Evolutionary conservation across 1,284 basidiomycete genomes (phyloP), one percentile per base, ranked within the genome.

Genomic region (Apiotrichum porosum): DNA sequence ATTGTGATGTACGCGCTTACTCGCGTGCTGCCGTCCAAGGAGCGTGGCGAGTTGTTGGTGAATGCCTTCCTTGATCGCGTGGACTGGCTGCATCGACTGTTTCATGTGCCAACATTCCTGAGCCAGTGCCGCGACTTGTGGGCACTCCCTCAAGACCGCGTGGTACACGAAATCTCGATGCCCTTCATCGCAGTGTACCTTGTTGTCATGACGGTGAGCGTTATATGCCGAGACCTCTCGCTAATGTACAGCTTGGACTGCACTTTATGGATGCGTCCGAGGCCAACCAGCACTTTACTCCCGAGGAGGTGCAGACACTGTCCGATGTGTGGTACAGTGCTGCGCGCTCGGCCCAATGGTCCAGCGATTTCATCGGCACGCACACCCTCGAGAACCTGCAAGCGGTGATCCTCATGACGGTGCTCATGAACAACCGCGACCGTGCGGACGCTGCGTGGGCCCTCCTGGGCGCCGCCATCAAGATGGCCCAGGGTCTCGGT

Each of bases 401-500:
- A 46, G 66, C 61, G 18, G 59, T 69, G 15, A 58, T 74, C 6
- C 56, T 75, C 12, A 56, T 71, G 42, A 68, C 70, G 19, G 65
- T 75, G 1, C 67, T 72, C 44, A 61, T 75, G 63, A 74, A 72
- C 57, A 75, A 74, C 54, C 63, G 68, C 31, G 72, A 75, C 58
- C 60, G 72, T 15, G 71, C 71, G 6, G 72, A 74, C 47, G 68
- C 71, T 2, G 71, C 73, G 24, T 73, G 71, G 70, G 71, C 71
- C 5, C 55, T 74, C 9, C 60, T 75, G 1, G 74, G 74, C 26
- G 68, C 71, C 9, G 62, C 58, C 4, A 73, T 75, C 67, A 75
- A 74, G 69, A 75, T 74, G 62, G 74, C 73, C 0, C 74, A 75
- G 56, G 71, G 70, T 17, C 62, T 75, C 37, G 74, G 74, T 10